Evolutionary conservation across 2,329 filamentous ascomycete species (phyloP), one percentile per base, ranked within the genome.

Genomic region (Sporothrix pseudoabietina): DNA sequence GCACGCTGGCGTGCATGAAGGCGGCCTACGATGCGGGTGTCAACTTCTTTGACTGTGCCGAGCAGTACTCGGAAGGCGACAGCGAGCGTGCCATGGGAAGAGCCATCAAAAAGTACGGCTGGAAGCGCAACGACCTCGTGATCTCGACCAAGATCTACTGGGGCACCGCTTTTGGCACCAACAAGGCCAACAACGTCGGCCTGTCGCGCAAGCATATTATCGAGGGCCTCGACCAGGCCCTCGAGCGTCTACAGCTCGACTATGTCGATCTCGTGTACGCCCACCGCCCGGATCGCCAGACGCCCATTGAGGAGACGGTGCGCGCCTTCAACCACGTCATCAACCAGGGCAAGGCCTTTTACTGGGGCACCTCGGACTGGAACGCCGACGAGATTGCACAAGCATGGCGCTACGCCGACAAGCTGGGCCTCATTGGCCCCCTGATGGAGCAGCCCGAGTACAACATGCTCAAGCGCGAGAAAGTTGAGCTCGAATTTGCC

Each of bases 341-440:
- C 77, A 88, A 82, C 88, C 89, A 82, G 87, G 88, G 91, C 73
- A 89, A 91, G 82, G 89, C 90, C 0, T 85, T 92, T 76, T 92
- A 92, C 83, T 92, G 90, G 90, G 90, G 90, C 55, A 92, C 90
- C 0, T 91, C 88, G 1, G 89, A 92, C 80, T 92, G 90, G 90
- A 85, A 84, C 73, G 89, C 90, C 30, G 87, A 89, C 76, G 89
- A 92, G 82, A 91, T 92, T 78, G 85, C 87, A 8, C 84, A 88
- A 75, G 90, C 90, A 0, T 88, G 87, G 80, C 87, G 75, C 80
- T 87, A 83, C 75, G 89, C 90, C n/a, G 86, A 89, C 74, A 84
- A 85, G 75, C 83, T 91, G 12, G 84, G 86, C 12, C 84, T 92
- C 71, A 87, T 92, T 69, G 87, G 85, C 0, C 90, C 90, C 0